Conservation (phyloP, 108 stramenopile genomes). For the Aureococcus anophagefferens region DNA sequence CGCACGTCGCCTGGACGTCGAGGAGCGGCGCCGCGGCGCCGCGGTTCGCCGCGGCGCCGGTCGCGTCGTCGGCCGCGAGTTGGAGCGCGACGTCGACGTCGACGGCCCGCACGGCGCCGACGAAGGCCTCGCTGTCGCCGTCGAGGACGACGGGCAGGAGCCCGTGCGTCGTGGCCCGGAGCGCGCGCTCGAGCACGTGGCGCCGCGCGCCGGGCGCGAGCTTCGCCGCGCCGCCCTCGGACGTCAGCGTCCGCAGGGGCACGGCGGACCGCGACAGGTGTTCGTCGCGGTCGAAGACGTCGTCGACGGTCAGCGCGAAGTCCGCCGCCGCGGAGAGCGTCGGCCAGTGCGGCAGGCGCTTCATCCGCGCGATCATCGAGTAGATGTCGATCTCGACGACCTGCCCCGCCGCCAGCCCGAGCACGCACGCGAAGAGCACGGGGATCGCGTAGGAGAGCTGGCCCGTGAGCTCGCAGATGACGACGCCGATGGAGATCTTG, state of each 20-base stretch:
- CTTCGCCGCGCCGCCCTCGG: not conserved
- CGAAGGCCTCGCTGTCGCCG: not conserved
- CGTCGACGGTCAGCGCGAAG: conserved; percentile 13
- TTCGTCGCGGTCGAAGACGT: conserved; percentile 12
- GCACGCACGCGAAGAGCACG: conserved; percentile 14
- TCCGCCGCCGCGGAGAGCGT: conserved; percentile 9
- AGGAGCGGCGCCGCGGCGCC: no score
- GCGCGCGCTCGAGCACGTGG: no score
- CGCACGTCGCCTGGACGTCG: no score
- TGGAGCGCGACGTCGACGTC: not conserved
- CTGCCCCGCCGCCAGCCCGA: conserved; percentile 8
- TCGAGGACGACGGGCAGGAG: not conserved
- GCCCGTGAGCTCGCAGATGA: conserved; percentile 37
- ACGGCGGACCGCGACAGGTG: no score
- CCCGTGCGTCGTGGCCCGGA: not conserved
- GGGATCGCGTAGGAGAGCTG: conserved; percentile 34
- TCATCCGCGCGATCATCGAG: conserved; percentile 13
- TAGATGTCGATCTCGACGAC: conserved; percentile 5
- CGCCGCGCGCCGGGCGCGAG: not conserved
- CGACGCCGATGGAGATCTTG: conserved; percentile 34
- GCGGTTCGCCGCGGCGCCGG: no score
- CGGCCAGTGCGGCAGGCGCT: conserved; percentile 26
- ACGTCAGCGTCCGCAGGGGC: no score
- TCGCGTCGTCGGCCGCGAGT: not conserved
- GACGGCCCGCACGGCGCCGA: not conserved